A percentile compares a stretch with the other conserved stretches of the same genome.
phyloP scores from a whole-genome alignment of 371 early-diverging fungal genomes.

The Lichtheimia hyalospora region DNA sequence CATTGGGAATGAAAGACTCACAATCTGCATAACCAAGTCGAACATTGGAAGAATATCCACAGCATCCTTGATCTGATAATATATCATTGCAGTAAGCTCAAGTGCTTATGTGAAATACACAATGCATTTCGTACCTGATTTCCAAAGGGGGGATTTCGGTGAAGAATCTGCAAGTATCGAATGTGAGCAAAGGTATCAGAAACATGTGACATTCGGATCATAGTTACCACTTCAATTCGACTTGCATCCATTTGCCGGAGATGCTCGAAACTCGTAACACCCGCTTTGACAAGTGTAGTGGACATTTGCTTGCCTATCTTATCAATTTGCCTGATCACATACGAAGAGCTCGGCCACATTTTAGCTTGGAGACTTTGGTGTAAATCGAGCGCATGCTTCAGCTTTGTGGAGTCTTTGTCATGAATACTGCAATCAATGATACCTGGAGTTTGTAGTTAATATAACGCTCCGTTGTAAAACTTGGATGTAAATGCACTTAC shows the following conservation, averaged over 20 bases:
- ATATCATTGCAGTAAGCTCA: too few relatives aligned
- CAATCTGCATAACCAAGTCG: conserved; percentile 7
- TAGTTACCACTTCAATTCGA: conserved; percentile 41
- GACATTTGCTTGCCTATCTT: conserved; percentile 41
- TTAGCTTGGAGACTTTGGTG: conserved; percentile 42
- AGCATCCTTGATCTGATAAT: conserved; percentile 4
- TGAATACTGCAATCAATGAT: conserved; percentile 40
- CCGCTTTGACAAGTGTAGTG: conserved; percentile 27
- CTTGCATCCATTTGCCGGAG: conserved; percentile 34
- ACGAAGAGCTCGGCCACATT: conserved; percentile 40
- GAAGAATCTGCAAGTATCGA: conserved; percentile 27
- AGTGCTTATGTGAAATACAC: neutral
- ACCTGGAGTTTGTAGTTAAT: conserved; percentile 13
- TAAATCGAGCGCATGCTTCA: conserved; percentile 35
- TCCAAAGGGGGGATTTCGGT: conserved; percentile 56
- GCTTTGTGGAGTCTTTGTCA: conserved; percentile 18
- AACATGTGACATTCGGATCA: neutral
- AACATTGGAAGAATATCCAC: conserved; percentile 19
- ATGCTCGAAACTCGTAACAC: conserved; percentile 35
- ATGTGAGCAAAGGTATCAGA: neutral
- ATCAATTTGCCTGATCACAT: conserved; percentile 38
- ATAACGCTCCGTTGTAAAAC: neutral
- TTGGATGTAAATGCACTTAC: conserved; percentile 12
- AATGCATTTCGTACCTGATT: conserved; percentile 26
- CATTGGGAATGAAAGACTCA: neutral